Percentiles rank a stretch among this genome's conserved stretches.
phyloP scores from a whole-genome alignment of 2,329 filamentous ascomycete genomes.

The Venturia carpophila region DNA sequence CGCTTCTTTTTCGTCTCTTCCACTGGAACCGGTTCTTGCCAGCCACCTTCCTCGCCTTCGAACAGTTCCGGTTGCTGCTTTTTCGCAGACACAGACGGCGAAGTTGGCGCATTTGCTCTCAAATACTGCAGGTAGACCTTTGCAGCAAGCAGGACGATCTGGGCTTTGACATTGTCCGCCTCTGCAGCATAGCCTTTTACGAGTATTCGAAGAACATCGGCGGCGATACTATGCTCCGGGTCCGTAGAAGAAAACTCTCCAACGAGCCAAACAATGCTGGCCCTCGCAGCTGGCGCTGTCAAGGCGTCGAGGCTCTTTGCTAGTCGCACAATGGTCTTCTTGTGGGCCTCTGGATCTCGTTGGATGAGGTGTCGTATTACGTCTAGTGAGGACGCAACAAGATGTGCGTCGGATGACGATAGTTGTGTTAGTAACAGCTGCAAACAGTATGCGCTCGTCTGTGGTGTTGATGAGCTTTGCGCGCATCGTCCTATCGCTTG shows the following conservation, averaged over 20 bases:
- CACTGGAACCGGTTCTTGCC: conserved; percentile 23
- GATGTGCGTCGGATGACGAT: conserved; percentile 73
- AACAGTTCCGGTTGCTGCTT: background rate
- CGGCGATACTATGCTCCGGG: conserved; percentile 79
- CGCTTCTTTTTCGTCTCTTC: conserved; percentile 20
- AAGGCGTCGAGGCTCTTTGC: conserved; percentile 88
- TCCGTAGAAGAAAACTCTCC: conserved; percentile 83
- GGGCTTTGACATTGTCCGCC: conserved; percentile 76
- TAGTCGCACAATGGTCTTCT: conserved; percentile 66
- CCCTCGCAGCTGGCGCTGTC: conserved; percentile 77
- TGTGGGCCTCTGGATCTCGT: conserved; percentile 72
- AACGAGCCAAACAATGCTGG: conserved; percentile 95
- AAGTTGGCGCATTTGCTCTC: conserved; percentile 44
- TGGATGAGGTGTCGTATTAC: conserved; percentile 95
- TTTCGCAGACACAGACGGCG: background rate
- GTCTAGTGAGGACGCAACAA: conserved; percentile 88
- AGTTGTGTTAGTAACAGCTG: conserved; percentile 79
- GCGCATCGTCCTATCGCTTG: conserved; percentile 90
- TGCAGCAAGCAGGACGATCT: conserved; percentile 87
- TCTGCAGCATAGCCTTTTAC: conserved; percentile 79
- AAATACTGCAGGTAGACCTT: conserved; percentile 92
- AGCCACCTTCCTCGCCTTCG: conserved; percentile 24
- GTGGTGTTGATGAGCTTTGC: conserved; percentile 46
- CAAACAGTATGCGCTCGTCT: conserved; percentile 64
- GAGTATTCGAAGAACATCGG: conserved; percentile 83